A percentile compares a stretch with the other conserved stretches of the same genome.
Conservation (phyloP, 78 protist genomes). For the Emiliania huxleyi region DNA sequence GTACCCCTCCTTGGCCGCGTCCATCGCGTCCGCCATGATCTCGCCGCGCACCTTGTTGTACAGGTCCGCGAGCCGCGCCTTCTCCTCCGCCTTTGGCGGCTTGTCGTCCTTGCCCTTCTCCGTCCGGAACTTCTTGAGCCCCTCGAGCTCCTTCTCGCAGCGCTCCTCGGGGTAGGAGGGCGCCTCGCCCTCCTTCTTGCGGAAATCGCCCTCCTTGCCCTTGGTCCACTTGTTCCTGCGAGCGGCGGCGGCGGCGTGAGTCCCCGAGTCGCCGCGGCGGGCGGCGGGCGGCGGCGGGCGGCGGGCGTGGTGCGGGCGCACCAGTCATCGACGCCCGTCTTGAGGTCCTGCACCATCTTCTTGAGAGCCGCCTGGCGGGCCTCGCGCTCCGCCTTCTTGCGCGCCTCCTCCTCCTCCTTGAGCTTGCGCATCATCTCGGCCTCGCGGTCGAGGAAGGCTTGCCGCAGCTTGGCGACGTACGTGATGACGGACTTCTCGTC, state of each 20-base stretch:
- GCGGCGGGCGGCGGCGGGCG: too few relatives aligned
- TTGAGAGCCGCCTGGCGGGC: background rate
- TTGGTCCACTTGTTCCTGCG: background rate
- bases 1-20: background rate
- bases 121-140: background rate
- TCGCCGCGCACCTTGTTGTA: background rate
- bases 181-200: background rate
- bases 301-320: too few relatives aligned
- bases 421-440: background rate
- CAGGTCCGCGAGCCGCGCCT: background rate
- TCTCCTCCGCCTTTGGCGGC: background rate
- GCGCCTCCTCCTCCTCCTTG: background rate
- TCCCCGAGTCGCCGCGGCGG: too few relatives aligned
- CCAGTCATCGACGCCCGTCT: background rate
- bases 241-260: too few relatives aligned
- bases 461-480: background rate
- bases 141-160: background rate
- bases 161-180: background rate
- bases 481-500: background rate
- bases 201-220: background rate
- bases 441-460: background rate
- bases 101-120: too few relatives aligned
- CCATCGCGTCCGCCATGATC: background rate
- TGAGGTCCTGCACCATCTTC: background rate
- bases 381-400: background rate